Base-by-base conservation (phyloP, 2,329 filamentous ascomycete species). In the Cercospora sojina region DNA sequence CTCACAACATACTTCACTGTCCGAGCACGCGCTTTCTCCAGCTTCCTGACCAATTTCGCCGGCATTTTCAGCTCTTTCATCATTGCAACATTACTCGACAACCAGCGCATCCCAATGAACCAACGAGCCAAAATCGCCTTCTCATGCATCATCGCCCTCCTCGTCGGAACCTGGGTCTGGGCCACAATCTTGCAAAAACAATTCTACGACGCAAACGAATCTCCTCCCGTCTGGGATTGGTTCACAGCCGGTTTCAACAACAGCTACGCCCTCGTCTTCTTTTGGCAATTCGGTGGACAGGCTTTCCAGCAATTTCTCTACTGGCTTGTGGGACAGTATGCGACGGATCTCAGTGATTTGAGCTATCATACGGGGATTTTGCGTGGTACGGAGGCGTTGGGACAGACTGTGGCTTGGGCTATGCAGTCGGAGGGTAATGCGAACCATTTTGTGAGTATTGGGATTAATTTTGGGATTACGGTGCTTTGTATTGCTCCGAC, bases 1-100 rank as follows among this genome's bases (percentile, higher is more conserved):
- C 79, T 84, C 64, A 79, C 82, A 57, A 66, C 81, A 61, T 82
- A 82, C 66, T 82, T 82, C 31, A 79, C 79, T 13, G 78, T 84
- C 3, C 77, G 82, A 0, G 79, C 81, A 1, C 80, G 82, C 12
- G 82, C 81, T 0, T 70, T 84, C 8, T 74, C 75, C 10, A 78
- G 76, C 2, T 77, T 84, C 4, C 64, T 83, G 0, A 81, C 80
- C 0, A 83, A 80, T 0, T 77, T 80, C 62, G 67, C 81, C 12
- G 67, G 60, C 29, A 51, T 63, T 9, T 58, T 66, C 25, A 62
- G 59, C 51, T 62, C 64, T 10, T 66, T 57, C 43, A 57, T 68
- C 16, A 65, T 70, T 43, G 71, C 66, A 29, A 59, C 68, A 2
- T 9, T 70, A 1, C 62, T 71, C 2, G 69, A 71, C 55, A 51